Conservation (phyloP, 2,329 filamentous ascomycete species). For the Cercospora sp. region DNA sequence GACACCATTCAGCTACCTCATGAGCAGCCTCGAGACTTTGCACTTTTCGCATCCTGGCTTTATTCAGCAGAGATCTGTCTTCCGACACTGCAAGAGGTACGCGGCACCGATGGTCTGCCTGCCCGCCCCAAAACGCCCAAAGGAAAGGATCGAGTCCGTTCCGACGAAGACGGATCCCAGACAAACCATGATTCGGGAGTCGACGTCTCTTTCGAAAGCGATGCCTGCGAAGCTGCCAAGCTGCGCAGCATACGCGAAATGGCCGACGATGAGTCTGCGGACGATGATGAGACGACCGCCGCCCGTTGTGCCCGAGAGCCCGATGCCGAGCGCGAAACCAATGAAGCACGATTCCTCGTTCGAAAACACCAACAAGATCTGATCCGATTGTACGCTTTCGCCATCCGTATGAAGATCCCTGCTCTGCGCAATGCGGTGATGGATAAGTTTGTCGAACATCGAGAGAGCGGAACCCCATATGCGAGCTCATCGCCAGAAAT, state of each 20-base stretch:
- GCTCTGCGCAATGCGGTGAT: slow-evolving; percentile 8
- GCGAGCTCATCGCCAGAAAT: slow-evolving; percentile 12
- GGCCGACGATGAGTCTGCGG: slow-evolving; percentile 6
- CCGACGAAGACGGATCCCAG: background rate
- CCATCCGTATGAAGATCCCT: slow-evolving; percentile 7
- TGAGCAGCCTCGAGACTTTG: slow-evolving; percentile 14
- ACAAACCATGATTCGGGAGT: background rate
- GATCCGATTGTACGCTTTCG: slow-evolving; percentile 13
- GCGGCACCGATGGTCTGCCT: background rate
- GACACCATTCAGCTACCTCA: background rate
- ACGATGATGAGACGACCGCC: slow-evolving; percentile 3
- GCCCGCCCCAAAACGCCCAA: background rate
- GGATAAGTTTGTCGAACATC: slow-evolving; percentile 13
- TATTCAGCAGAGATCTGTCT: slow-evolving; percentile 6
- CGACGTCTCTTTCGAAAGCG: background rate
- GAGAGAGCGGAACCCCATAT: slow-evolving; percentile 6
- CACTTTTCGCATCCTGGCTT: slow-evolving; percentile 9
- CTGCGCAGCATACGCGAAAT: background rate
- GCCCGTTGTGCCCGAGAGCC: slow-evolving; percentile 10
- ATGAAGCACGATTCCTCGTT: slow-evolving; percentile 13
- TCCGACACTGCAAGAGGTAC: slow-evolving; percentile 5
- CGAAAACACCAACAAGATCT: slow-evolving; percentile 14
- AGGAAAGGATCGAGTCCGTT: background rate
- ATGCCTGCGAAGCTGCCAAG: background rate
- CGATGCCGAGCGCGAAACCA: slow-evolving; percentile 8